Conservation (phyloP, 176 grass and related monocot species). For the Cenchrus purpureus region DNA sequence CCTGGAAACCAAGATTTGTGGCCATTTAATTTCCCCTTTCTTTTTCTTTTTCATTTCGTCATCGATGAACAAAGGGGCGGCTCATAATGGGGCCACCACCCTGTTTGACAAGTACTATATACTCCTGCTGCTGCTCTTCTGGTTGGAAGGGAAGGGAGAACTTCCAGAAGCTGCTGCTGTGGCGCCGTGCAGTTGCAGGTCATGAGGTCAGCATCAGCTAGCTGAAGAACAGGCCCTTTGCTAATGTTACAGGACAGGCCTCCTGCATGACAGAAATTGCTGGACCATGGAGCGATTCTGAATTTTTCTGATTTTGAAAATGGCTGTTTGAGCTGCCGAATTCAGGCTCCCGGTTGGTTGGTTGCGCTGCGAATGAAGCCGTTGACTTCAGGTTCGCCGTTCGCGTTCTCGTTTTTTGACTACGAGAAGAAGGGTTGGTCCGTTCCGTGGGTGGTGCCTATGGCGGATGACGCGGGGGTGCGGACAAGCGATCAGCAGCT, state of each 20-base stretch:
- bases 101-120: not conserved
- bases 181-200: not conserved
- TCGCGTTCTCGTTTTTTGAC: slow-evolving; percentile 10
- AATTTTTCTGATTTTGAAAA: not conserved
- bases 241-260: too few relatives aligned
- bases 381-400: not conserved
- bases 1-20: slow-evolving; percentile 25
- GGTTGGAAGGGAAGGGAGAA: slow-evolving; percentile 30
- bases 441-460: not conserved
- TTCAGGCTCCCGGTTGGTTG: not conserved
- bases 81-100: slow-evolving; percentile 6
- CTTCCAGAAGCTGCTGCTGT: not conserved
- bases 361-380: not conserved
- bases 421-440: too few relatives aligned
- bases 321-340: not conserved
- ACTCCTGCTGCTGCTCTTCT: not conserved
- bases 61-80: not conserved
- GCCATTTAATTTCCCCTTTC: slow-evolving; percentile 8
- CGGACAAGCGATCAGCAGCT: not conserved
- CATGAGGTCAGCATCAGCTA: too few relatives aligned
- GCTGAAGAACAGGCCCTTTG: too few relatives aligned
- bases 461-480: not conserved
- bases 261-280: too few relatives aligned
- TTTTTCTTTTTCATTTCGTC: not conserved
- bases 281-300: too few relatives aligned